Evolutionary conservation across 371 early-diverging fungal genomes (phyloP), one percentile per base, ranked within the genome.

Genomic region (Mortierella sp.): DNA sequence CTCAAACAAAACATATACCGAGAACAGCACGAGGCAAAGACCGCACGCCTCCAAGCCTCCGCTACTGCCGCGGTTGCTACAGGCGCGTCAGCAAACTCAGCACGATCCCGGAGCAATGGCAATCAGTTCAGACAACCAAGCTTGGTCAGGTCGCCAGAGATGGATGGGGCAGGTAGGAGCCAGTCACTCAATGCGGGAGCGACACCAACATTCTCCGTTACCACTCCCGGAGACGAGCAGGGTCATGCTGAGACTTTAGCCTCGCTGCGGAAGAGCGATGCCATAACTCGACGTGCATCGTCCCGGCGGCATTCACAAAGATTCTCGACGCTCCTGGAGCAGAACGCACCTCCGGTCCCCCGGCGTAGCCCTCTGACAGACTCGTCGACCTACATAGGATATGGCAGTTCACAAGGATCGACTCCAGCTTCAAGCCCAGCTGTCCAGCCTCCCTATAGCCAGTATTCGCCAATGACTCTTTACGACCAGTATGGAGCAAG

Each of bases 1-100:
- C 69, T 57, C 26, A 87, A 87, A 43, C 87, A 89, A 60, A 81
- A 81, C 26, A 47, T 79, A 17, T 70, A 84, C 51, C 67, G 84
- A 15, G 75, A 81, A 21, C 70, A 62, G 12, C 30, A 64, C 44
- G 78, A 76, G 47, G 54, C 70, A 6, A 69, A 64, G 42, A 12
- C 58, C 14, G 56, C 66, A 6, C 78, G 65, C 5, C 24, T 47
- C 2, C 59, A 43, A 50, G 15, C 44, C 14, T 19, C 44, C 9
- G 50, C 50, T 3, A 50, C 56, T 42, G 50, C 64, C 23, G 57
- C 64, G n/a, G 49, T 49, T 19, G 4, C n/a, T 23, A 44, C 43
- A 27, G 43, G 47, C 30, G 23, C 48, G 32, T 46, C 68, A 43
- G 9, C 69, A 41, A 32, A 51, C 14, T 12, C 56, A 66, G 11